Percentiles rank a stretch among this genome's conserved stretches.
Evolutionary conservation across 768 basidiomycete species (phyloP).

Genomic region (Gymnopilus junonius): DNA sequence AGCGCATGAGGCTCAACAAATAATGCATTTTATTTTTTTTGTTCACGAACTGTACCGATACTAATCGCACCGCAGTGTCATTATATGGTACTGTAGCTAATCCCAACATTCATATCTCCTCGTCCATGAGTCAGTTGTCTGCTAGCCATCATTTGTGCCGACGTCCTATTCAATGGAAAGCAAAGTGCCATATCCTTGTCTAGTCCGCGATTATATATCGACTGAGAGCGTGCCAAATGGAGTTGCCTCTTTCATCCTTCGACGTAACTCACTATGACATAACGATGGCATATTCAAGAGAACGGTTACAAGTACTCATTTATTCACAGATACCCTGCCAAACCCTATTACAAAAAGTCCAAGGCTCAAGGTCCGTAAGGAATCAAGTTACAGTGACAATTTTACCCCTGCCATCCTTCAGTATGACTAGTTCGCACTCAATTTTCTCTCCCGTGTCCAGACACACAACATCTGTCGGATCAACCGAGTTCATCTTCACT

Average conservation of each 20-base stretch:
- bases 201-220: no score
- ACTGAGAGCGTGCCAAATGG: no score
- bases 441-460: conserved; percentile 92
- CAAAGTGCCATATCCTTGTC: neutral
- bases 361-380: neutral
- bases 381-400: conserved; percentile 87
- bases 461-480: conserved; percentile 90
- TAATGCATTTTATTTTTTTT: neutral
- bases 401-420: conserved; percentile 90
- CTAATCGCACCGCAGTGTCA: conserved; percentile 17
- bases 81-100: conserved; percentile 20
- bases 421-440: conserved; percentile 88
- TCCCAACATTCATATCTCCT: conserved; percentile 16
- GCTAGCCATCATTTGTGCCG: neutral
- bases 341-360: neutral
- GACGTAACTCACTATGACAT: no score
- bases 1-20: conserved; percentile 29
- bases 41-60: conserved; percentile 6
- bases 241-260: no score
- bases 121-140: neutral
- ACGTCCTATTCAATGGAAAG: neutral
- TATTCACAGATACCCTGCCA: neutral
- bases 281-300: neutral
- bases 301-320: neutral
- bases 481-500: conserved; percentile 79